These are phyloP conservation scores for Balansia obtecta DNA, from an alignment of 2,329 filamentous ascomycete genomes.

Conservation along the genomic window DNA sequence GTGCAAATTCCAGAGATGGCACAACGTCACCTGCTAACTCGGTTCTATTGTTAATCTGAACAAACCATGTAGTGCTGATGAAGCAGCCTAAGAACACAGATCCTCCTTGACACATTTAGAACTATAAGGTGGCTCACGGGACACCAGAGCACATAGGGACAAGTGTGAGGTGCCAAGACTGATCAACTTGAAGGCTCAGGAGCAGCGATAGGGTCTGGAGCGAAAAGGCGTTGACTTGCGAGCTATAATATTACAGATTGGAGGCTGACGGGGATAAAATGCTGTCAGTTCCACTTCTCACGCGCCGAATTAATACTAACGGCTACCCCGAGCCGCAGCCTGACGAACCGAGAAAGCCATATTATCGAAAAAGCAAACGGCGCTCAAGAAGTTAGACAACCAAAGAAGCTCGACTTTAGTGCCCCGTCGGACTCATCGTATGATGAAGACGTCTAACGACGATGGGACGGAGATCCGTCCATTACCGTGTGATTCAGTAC, in stretches of 20 bases:
- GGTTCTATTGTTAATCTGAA: background rate
- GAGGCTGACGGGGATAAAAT: background rate
- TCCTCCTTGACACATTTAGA: background rate
- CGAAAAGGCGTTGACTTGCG: background rate
- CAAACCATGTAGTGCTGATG: background rate
- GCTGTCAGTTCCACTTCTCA: background rate
- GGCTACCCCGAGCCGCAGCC: background rate
- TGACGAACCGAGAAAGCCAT: background rate
- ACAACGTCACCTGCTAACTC: background rate
- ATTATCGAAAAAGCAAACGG: background rate
- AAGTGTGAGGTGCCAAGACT: background rate
- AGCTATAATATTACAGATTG: background rate
- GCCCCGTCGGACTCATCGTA: no score
- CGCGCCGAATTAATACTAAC: no score
- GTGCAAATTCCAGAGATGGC: background rate
- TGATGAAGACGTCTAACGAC: no score
- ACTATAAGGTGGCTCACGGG: background rate
- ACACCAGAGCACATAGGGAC: background rate
- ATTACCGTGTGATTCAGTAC: no score
- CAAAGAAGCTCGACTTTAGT: no score
- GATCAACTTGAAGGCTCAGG: background rate
- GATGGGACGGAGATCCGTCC: no score
- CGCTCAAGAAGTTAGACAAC: background rate
- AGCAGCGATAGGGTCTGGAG: background rate
- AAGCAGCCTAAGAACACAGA: background rate